Evolutionary conservation across 1,139 yeast species (phyloP), one percentile per base, ranked within the genome.

Genomic region (Hyphopichia burtonii): DNA sequence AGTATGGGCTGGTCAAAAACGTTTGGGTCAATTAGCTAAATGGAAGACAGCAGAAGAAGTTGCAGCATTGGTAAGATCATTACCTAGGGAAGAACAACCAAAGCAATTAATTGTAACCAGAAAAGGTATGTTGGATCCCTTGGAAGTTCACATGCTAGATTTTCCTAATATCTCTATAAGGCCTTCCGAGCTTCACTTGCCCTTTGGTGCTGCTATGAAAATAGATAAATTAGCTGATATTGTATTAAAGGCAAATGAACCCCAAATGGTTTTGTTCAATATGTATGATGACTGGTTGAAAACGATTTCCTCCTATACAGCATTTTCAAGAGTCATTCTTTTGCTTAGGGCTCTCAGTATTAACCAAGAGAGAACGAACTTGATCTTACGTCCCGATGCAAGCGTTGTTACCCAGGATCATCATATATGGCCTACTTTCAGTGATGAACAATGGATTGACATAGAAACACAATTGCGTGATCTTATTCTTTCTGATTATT

Each of bases 41-140:
- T 94, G 99, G 99, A 93, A 93, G 61, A 85, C 98, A 1, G 99
- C 99, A 0, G 99, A 94, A 64, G 99, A 93, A 65, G 96, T 90
- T 20, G 93, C 96, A 10, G 96, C 96, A 0, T 70, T 93, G 49
- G 78, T 93, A 20, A 75, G 97, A 38, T 88, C 98, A 0, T 66
- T 93, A 44, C 98, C 98, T 1, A 76, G 81, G 43, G 97, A 93
- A 58, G 97, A 93, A 61, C 97, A 91, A 56, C 99, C 99, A 2
- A 86, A 86, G 54, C 96, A 91, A 61, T 71, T 94, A 44, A 87
- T 93, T 58, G 91, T 88, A 10, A 86, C 97, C 0, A 74, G 98
- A 53, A 88, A 86, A 56, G 96, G 96, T 18, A 86, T 93, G 76
- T 62, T 87, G 49, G 99, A 94, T 68, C 99, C 99, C 2, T 68